These are phyloP conservation scores for Caloboletus firmus DNA, from an alignment of 1,284 basidiomycete genomes.

Conservation along the genomic window DNA sequence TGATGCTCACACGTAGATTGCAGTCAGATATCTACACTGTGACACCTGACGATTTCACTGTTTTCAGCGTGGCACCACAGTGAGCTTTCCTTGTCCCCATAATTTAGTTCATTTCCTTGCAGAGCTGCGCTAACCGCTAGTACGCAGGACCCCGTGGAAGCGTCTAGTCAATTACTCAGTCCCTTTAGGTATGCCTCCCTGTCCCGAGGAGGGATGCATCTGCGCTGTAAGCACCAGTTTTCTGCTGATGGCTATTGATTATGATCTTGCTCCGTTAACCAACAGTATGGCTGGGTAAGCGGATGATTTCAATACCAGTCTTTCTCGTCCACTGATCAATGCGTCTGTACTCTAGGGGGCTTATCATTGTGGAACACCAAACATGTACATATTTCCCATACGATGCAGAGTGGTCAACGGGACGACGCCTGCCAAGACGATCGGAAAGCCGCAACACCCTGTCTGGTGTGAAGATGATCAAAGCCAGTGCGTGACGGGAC, in stretches of 20 bases:
- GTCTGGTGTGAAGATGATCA: slow-evolving; percentile 9
- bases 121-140: not conserved
- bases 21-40: slow-evolving; percentile 2
- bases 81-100: not conserved
- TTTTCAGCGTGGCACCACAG: not conserved
- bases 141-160: slow-evolving; percentile 14
- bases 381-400: slow-evolving; percentile 8
- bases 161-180: slow-evolving; percentile 2
- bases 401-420: slow-evolving; percentile 3
- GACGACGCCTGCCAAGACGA: not conserved
- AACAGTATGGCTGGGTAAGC: slow-evolving; percentile 19
- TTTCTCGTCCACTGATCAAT: not conserved
- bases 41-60: not conserved
- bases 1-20: not conserved
- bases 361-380: slow-evolving; percentile 7
- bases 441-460: slow-evolving; percentile 1
- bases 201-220: not conserved
- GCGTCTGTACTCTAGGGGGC: slow-evolving; percentile 2
- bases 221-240: slow-evolving; percentile 4
- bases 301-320: not conserved
- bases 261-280: not conserved
- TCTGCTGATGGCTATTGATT: not conserved
- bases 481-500: slow-evolving; percentile 6
- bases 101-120: too few species aligned
- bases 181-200: slow-evolving; percentile 9